phyloP scores from a whole-genome alignment of 441 rosid species.

The Eruca vesicaria region DNA sequence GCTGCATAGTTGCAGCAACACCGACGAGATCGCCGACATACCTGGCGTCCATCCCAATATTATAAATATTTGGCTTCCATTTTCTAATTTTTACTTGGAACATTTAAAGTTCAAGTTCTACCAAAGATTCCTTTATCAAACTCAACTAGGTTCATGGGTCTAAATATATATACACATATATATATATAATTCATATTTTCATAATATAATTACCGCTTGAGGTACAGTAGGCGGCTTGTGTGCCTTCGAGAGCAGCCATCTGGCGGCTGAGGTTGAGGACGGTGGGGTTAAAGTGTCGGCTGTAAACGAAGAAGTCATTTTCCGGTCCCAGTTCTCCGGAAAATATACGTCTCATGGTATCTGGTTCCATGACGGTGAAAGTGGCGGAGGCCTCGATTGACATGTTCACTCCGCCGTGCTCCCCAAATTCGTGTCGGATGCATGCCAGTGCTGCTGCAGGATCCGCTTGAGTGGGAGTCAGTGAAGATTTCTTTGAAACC shows the following conservation, averaged over 20 bases:
- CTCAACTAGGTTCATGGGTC: background rate
- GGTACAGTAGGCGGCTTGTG: conserved; percentile 96
- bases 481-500: conserved; percentile 51
- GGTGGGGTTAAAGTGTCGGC: conserved; percentile 94
- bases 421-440: conserved; percentile 87
- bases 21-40: conserved; percentile 92
- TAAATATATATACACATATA: background rate
- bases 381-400: conserved; percentile 99
- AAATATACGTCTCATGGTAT: conserved; percentile 88
- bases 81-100: background rate
- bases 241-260: conserved; percentile 98
- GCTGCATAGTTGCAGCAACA: conserved; percentile 82
- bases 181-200: background rate
- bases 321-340: conserved; percentile 91
- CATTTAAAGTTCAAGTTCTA: background rate
- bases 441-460: conserved; percentile 82
- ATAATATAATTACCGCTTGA: conserved; percentile 62
- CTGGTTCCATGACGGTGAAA: conserved; percentile 98
- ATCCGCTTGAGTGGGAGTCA: conserved; percentile 43
- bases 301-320: conserved; percentile 84
- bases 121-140: conserved; percentile 12
- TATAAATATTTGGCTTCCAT: background rate
- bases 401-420: conserved; percentile 97
- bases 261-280: conserved; percentile 86
- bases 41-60: conserved; percentile 41